Percentiles rank a stretch among this genome's conserved stretches.
Evolutionary conservation across 805 yeast species (phyloP).

Genomic region (Barnettozyma sp.): DNA sequence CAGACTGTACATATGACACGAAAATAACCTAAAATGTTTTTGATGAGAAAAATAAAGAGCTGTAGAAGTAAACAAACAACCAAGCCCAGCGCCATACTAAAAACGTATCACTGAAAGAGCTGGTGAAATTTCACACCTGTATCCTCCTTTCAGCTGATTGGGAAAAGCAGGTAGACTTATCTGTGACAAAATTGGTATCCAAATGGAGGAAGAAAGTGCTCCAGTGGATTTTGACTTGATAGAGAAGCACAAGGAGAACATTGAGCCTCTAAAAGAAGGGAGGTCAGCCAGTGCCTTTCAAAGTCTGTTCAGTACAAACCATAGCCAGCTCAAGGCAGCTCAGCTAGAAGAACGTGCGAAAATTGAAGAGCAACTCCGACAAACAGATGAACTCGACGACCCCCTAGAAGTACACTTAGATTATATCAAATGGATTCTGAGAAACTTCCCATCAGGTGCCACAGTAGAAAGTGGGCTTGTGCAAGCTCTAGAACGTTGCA

Average conservation of each 20-base stretch:
- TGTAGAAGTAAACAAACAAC: neutral
- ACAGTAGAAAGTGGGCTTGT: constrained; percentile 60
- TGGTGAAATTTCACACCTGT: no score
- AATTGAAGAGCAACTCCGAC: constrained; percentile 44
- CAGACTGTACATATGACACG: no score
- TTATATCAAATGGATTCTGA: constrained; percentile 67
- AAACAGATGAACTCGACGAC: constrained; percentile 65
- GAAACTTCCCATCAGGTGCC: constrained; percentile 54
- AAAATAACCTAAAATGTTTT: no score
- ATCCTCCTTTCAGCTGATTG: no score
- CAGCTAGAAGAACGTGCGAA: constrained; percentile 32
- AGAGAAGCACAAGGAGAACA: constrained; percentile 70
- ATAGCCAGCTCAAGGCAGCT: constrained; percentile 23
- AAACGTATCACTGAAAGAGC: no score
- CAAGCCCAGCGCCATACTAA: no score
- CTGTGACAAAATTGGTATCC: no score
- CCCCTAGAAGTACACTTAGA: constrained; percentile 73
- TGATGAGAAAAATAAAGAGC: no score
- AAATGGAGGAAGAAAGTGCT: constrained; percentile 7
- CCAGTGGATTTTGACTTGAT: constrained; percentile 37
- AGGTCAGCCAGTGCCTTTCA: constrained; percentile 57
- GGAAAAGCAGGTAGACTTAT: no score
- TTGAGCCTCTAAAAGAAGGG: constrained; percentile 60
- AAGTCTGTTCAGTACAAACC: constrained; percentile 31
- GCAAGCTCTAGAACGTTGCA: constrained; percentile 60